These are phyloP conservation scores for Wickerhamia fluorescens DNA, from an alignment of 805 yeast genomes.

Conservation along the genomic window DNA sequence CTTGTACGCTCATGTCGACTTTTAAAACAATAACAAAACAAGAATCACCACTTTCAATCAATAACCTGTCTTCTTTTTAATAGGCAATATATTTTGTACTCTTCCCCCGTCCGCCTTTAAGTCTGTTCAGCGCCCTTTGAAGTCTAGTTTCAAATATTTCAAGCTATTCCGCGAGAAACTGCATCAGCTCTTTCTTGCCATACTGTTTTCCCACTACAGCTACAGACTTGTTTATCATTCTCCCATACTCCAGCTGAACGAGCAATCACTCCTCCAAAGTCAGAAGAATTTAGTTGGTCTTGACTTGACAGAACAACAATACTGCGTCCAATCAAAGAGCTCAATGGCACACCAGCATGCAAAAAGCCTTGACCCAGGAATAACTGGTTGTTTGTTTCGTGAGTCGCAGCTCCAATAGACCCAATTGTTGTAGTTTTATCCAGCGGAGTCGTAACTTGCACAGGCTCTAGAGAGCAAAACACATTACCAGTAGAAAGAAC, in stretches of 20 bases:
- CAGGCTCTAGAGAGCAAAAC: constrained; percentile 38
- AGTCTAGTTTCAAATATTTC: too few species aligned
- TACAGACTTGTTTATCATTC: constrained; percentile 86
- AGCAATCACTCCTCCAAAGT: constrained; percentile 83
- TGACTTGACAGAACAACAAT: constrained; percentile 39
- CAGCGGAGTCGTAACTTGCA: constrained; percentile 23
- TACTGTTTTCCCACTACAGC: constrained; percentile 90
- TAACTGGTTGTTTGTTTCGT: constrained; percentile 7
- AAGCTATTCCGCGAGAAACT: too few species aligned
- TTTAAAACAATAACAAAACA: too few species aligned
- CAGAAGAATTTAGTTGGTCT: constrained; percentile 34
- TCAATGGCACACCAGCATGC: constrained; percentile 40
- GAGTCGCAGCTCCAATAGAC: constrained; percentile 29
- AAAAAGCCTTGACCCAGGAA: constrained; percentile 33
- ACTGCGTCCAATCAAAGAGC: constrained; percentile 67
- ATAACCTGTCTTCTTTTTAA: too few species aligned
- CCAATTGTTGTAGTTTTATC: constrained; percentile 19
- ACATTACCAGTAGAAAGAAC: constrained; percentile 57
- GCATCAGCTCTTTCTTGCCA: constrained; percentile 94
- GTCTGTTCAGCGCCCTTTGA: too few species aligned
- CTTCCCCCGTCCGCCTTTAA: too few species aligned
- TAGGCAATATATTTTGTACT: too few species aligned
- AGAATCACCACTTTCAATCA: too few species aligned
- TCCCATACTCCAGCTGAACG: constrained; percentile 98
- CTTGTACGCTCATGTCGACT: too few species aligned